Conservation (phyloP, 2,329 filamentous ascomycete species). For the Apiospora pterosperma region DNA sequence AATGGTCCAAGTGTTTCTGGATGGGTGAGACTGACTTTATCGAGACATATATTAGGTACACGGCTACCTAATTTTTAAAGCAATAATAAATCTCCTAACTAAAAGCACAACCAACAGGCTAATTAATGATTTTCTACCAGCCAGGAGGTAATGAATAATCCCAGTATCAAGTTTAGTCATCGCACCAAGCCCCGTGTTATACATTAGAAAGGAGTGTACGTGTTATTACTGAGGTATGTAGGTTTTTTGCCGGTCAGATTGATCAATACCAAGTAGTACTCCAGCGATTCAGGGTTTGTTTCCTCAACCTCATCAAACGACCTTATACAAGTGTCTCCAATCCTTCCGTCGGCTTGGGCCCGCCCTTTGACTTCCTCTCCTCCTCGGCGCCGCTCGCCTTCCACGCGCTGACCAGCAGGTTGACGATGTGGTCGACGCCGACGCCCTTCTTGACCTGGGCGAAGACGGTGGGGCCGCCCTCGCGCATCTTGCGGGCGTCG, state of each 20-base stretch:
- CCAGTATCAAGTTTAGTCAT: background rate
- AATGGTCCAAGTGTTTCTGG: background rate
- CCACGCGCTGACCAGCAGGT: constrained; percentile 88
- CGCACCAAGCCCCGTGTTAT: background rate
- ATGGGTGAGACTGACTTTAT: too few species aligned
- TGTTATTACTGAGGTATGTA: background rate
- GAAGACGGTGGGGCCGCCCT: constrained; percentile 93
- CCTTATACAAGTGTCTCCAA: constrained; percentile 41
- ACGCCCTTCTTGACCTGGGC: constrained; percentile 94
- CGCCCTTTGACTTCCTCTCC: constrained; percentile 49
- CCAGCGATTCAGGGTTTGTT: background rate
- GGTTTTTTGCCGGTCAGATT: background rate
- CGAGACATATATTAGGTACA: too few species aligned
- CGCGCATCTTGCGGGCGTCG: constrained; percentile 89
- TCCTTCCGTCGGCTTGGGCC: constrained; percentile 55
- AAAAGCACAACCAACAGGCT: too few species aligned
- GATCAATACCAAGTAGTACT: background rate
- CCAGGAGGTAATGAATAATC: background rate
- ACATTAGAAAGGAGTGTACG: background rate
- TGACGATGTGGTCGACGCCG: constrained; percentile 81
- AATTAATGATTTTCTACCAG: too few species aligned
- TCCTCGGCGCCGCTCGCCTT: constrained; percentile 79
- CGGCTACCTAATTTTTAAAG: too few species aligned
- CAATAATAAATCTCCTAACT: too few species aligned
- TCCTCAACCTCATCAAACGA: background rate